These are phyloP conservation scores for Curvularia sp. DNA, from an alignment of 2,329 filamentous ascomycete species.

Conservation along the genomic window DNA sequence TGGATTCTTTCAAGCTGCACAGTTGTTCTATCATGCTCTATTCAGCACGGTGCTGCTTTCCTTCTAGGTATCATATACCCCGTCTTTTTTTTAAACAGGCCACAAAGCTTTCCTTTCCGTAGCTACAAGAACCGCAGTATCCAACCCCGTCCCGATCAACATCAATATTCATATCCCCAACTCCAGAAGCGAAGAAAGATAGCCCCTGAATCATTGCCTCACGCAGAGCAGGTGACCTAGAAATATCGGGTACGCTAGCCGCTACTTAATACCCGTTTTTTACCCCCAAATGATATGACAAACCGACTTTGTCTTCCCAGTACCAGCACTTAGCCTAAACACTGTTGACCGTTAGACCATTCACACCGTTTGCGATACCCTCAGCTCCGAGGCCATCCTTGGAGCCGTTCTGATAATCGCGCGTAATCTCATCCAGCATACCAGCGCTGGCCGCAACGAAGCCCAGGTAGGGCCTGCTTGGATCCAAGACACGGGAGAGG, in stretches of 20 bases:
- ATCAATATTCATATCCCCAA: not conserved
- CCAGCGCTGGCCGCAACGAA: conserved; percentile 82
- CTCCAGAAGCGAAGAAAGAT: not conserved
- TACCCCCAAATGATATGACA: not conserved
- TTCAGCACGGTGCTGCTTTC: not conserved
- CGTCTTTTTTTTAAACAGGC: not conserved
- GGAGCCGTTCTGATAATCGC: conserved; percentile 34
- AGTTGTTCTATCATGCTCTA: not conserved
- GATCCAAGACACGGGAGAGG: conserved; percentile 74
- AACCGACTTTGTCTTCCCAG: not conserved
- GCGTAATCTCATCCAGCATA: conserved; percentile 62
- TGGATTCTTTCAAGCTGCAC: not conserved
- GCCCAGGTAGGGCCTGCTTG: conserved; percentile 79
- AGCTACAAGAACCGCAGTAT: not conserved
- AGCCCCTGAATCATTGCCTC: not conserved
- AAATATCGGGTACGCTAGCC: not conserved
- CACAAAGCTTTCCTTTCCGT: not conserved
- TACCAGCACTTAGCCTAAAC: conserved; percentile 10
- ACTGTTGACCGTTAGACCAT: conserved; percentile 32
- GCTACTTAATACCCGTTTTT: not conserved
- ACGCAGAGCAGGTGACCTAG: not conserved
- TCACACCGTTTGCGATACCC: conserved; percentile 36
- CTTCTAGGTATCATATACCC: not conserved
- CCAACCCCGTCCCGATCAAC: not conserved
- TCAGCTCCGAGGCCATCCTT: conserved; percentile 24